These are phyloP conservation scores for Boletus patriciae DNA, from an alignment of 768 basidiomycete species.

Conservation along the genomic window DNA sequence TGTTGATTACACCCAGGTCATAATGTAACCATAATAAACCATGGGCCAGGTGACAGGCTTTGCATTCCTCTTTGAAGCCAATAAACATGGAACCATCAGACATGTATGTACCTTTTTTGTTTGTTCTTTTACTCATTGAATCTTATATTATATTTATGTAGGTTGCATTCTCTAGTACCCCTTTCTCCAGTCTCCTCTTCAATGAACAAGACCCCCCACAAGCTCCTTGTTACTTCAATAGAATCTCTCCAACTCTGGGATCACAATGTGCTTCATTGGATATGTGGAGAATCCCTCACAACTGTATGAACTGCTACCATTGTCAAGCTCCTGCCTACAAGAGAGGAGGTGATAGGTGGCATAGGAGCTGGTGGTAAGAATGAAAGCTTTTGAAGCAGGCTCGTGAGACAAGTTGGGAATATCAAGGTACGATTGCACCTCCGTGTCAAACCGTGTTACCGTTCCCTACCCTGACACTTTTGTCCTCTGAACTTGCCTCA, in stretches of 20 bases:
- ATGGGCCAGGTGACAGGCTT: conserved; percentile 51
- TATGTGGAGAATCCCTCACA: conserved; percentile 77
- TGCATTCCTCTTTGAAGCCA: conserved; percentile 64
- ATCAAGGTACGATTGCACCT: conserved; percentile 45
- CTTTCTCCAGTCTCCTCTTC: conserved; percentile 41
- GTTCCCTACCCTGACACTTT: not conserved
- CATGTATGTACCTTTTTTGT: conserved; percentile 47
- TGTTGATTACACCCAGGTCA: too few species aligned
- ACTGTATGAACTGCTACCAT: conserved; percentile 63
- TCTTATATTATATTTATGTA: conserved; percentile 21
- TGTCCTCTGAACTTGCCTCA: conserved; percentile 62
- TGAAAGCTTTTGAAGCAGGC: conserved; percentile 51
- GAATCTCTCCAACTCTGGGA: conserved; percentile 79
- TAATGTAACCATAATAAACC: too few species aligned
- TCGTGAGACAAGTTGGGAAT: conserved; percentile 58
- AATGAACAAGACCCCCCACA: conserved; percentile 37
- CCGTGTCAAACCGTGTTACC: not conserved
- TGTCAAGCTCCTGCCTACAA: conserved; percentile 71
- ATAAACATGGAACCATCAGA: conserved; percentile 62
- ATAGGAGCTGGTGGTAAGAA: not conserved
- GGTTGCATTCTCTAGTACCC: conserved; percentile 49
- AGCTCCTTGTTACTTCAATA: conserved; percentile 64
- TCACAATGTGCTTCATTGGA: conserved; percentile 62
- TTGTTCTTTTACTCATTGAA: not conserved
- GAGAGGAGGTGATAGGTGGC: conserved; percentile 23